Percentiles rank a stretch among this genome's conserved stretches.
These are phyloP conservation scores for Coemansia sp. DNA, from an alignment of 192 early-diverging fungal genomes.

Conservation along the genomic window DNA sequence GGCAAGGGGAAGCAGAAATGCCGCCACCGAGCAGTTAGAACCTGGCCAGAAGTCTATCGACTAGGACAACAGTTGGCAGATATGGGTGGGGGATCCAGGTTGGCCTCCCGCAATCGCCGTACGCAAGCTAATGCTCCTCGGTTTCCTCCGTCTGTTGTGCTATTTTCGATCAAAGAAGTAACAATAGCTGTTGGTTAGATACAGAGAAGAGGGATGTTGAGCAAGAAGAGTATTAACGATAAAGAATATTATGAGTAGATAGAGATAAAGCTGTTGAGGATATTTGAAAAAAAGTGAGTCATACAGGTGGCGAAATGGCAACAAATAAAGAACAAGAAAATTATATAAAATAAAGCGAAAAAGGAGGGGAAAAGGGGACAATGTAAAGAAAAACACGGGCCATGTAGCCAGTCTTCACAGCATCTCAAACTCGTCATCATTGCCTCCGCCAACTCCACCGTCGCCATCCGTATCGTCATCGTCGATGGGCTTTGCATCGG, in stretches of 20 bases:
- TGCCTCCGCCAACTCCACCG: slow-evolving; percentile 4
- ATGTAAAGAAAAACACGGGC: background rate
- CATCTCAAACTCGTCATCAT: slow-evolving; percentile 32
- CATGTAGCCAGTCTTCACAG: slow-evolving; percentile 1
- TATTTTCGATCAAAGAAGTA: too few species aligned
- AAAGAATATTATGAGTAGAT: slow-evolving; percentile 14
- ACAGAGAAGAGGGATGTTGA: background rate
- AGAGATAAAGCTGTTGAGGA: background rate
- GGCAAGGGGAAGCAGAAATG: too few species aligned
- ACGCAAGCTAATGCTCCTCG: too few species aligned
- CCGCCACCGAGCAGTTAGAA: too few species aligned
- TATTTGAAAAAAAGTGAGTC: slow-evolving; percentile 2
- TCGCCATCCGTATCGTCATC: slow-evolving; percentile 1
- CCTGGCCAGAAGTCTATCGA: too few species aligned
- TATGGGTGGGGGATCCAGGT: too few species aligned
- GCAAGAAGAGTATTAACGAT: background rate
- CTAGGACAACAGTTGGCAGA: too few species aligned
- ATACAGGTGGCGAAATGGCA: slow-evolving; percentile 3
- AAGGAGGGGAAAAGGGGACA: background rate
- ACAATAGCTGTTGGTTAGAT: background rate
- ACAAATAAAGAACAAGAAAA: background rate
- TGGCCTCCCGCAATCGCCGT: too few species aligned
- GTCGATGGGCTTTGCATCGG: slow-evolving; percentile 18
- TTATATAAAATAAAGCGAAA: slow-evolving; percentile 1
- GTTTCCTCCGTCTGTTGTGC: too few species aligned